Conservation (phyloP, 169 alveolate species). For the Perkinsus marinus region DNA sequence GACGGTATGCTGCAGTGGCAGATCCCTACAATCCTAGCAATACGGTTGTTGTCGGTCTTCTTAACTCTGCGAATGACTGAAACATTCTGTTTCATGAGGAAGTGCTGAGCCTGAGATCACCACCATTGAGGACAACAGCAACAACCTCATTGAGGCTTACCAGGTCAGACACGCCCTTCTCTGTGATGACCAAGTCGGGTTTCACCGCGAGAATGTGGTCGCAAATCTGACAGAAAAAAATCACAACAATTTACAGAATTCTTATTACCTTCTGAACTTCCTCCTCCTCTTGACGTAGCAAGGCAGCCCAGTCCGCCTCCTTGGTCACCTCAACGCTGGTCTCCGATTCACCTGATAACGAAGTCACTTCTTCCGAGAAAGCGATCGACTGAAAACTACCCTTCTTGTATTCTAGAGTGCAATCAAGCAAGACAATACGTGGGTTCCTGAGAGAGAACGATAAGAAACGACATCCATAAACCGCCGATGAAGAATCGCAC, state of each 20-base stretch:
- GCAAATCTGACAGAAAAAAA: slow-evolving; percentile 54
- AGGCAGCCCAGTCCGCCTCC: slow-evolving; percentile 86
- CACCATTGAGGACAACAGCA: slow-evolving; percentile 35
- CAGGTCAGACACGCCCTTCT: slow-evolving; percentile 61
- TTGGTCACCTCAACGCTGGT: slow-evolving; percentile 80
- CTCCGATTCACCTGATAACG: background rate
- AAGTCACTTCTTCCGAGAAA: background rate
- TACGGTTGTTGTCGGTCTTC: slow-evolving; percentile 91
- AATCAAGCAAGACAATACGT: slow-evolving; percentile 84
- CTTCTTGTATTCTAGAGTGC: slow-evolving; percentile 96
- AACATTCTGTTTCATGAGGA: slow-evolving; percentile 80
- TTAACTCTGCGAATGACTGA: slow-evolving; percentile 76
- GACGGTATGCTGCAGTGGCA: background rate
- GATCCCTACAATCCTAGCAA: slow-evolving; percentile 61
- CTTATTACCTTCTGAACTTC: slow-evolving; percentile 66
- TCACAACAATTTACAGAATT: background rate
- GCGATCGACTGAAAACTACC: slow-evolving; percentile 49
- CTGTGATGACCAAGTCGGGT: slow-evolving; percentile 95
- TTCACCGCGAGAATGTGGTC: slow-evolving; percentile 81
- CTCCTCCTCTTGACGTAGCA: slow-evolving; percentile 86
- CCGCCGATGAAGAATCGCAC: background rate
- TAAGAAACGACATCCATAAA: background rate
- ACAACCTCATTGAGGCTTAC: background rate
- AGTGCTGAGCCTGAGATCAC: slow-evolving; percentile 89
- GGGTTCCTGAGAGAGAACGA: background rate